phyloP scores from a whole-genome alignment of 2,329 filamentous ascomycete genomes.

The Lachnellula arida region DNA sequence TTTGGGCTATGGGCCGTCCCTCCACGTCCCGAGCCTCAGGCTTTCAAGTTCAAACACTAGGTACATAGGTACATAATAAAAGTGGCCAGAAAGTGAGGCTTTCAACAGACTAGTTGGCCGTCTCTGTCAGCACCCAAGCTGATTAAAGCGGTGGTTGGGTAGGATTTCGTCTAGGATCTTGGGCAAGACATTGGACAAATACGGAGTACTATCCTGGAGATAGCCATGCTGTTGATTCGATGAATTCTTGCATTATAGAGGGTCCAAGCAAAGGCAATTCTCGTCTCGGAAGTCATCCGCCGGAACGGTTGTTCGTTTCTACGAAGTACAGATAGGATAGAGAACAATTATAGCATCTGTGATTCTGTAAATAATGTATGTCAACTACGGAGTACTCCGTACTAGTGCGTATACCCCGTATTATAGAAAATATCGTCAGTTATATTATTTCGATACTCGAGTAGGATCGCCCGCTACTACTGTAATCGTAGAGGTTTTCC shows the following conservation, averaged over 20 bases:
- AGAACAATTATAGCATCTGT: neutral
- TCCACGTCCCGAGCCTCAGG: neutral
- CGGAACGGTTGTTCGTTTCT: neutral
- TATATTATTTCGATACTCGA: neutral
- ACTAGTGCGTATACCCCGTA: neutral
- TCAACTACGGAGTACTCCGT: neutral
- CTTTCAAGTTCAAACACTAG: neutral
- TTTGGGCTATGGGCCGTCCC: neutral
- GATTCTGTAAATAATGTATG: neutral
- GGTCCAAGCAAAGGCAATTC: slow-evolving; percentile 15
- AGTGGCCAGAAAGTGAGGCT: neutral
- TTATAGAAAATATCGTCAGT: neutral
- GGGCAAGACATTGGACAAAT: slow-evolving; percentile 16
- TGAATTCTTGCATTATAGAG: neutral
- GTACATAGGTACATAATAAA: neutral
- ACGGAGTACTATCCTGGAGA: neutral
- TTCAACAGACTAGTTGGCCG: neutral
- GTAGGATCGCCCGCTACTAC: neutral
- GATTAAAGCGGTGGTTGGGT: slow-evolving; percentile 15
- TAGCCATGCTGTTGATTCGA: neutral
- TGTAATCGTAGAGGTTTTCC: neutral
- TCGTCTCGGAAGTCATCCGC: slow-evolving; percentile 1
- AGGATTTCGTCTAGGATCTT: slow-evolving; percentile 14
- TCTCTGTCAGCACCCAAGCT: neutral
- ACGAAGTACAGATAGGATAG: neutral